Conservation (phyloP, 208 protist species). For the Strigomonas culicis region DNA sequence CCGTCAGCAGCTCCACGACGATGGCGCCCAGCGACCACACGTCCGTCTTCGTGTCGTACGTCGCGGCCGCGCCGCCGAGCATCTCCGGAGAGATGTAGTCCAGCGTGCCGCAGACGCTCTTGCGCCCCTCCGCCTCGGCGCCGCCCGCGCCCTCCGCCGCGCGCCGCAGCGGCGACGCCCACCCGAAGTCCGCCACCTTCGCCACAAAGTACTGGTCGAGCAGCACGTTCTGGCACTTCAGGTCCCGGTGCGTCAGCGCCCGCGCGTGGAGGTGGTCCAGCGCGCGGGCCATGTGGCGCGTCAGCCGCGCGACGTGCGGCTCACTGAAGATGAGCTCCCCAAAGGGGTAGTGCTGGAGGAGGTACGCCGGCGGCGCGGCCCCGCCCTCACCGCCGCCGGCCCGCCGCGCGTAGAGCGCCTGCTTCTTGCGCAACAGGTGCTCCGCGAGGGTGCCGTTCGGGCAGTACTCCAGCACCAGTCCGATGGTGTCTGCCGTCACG, state of each 20-base stretch:
- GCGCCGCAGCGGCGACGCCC: constrained; percentile 59
- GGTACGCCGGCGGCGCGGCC: no score
- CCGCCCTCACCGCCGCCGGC: no score
- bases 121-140: neutral
- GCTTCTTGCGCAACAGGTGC: no score
- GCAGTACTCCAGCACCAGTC: constrained; percentile 76
- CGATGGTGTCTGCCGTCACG: constrained; percentile 33
- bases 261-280: constrained; percentile 71
- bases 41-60: constrained; percentile 68
- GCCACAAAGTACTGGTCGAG: constrained; percentile 76
- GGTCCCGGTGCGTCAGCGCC: constrained; percentile 83
- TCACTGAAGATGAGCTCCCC: constrained; percentile 40
- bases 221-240: constrained; percentile 91
- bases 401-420: no score
- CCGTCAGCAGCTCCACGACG: constrained; percentile 80
- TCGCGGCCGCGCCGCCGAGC: constrained; percentile 36
- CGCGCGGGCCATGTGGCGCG: constrained; percentile 62
- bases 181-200: constrained; percentile 99
- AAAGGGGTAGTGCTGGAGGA: no score
- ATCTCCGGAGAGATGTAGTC: constrained; percentile 99
- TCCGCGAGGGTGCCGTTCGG: constrained; percentile 43
- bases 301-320: constrained; percentile 42
- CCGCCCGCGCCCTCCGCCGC: neutral
- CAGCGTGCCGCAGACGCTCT: constrained; percentile 96
- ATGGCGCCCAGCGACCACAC: constrained; percentile 89